Base-by-base conservation (phyloP, 768 basidiomycete genomes). In the Lactarius quietus region DNA sequence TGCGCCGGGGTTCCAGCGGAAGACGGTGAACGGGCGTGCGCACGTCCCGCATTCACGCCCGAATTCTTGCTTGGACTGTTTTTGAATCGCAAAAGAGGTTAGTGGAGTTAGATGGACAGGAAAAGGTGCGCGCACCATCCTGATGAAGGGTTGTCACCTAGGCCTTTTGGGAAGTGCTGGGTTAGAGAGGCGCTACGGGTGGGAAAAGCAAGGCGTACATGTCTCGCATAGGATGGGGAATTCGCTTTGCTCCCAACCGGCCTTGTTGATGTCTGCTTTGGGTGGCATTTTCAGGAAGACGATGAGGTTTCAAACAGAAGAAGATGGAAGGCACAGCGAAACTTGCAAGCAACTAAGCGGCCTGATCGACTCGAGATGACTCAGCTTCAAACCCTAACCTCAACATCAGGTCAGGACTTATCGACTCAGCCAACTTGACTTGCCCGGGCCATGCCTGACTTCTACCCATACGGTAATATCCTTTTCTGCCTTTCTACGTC, bases 31-130 rank as follows among this genome's bases (percentile, higher is more conserved):
- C 2, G 93, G 97, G 28, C 97, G 85, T 3, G 95, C 94, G 74
- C 97, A 99, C 60, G 96, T 96, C 69, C 98, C 98, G 77, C 97
- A 99, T 60, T 94, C 94, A 31, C 90, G 84, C 5, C 95, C 97
- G 68, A 91, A 96, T 73, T 95, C 91, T 83, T 98, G 97, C 78
- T 98, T 98, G 7, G 93, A 93, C 96, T 98, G 12, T 5, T 35
- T 35, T 2, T 2, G 12, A 36, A 36, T 9, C 2, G 12, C 5
- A 10, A 36, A 10, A 6, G 6, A 36, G 6, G 12, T 36, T 8
- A 36, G 36, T 36, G 36, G 12, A 59, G 31, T 18, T 35, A 63
- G 5, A 48, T 53, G 64, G 31, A 7, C 23, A 61, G 36, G 23
- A 17, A n/a, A 28, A 31, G 28, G 56, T 18, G 29, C 39, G 70